These are phyloP conservation scores for Trichoderma gamsii DNA, from an alignment of 495 filamentous ascomycete species.

Conservation along the genomic window DNA sequence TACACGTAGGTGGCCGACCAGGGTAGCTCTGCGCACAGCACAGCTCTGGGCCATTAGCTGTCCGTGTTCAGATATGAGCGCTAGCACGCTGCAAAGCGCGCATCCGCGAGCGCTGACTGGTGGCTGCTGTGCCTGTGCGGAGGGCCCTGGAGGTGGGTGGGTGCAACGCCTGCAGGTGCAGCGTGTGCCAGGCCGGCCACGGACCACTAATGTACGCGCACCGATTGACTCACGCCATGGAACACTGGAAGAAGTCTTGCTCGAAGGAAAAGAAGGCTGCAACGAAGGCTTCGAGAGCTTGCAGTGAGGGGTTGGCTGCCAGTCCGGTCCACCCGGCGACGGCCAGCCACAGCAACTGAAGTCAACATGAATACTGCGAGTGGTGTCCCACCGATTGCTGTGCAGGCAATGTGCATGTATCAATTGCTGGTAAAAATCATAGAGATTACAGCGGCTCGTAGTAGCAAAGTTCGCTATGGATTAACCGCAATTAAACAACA, in stretches of 20 bases:
- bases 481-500: too few species aligned
- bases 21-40: background rate
- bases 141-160: background rate
- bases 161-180: constrained; percentile 2
- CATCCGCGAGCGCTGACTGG: constrained; percentile 3
- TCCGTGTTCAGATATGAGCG: background rate
- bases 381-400: too few species aligned
- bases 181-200: background rate
- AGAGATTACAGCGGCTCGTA: too few species aligned
- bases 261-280: constrained; percentile 11
- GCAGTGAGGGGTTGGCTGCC: constrained; percentile 2
- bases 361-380: too few species aligned
- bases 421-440: too few species aligned
- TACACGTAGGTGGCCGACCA: background rate
- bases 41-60: background rate
- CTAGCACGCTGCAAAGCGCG: background rate
- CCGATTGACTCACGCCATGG: constrained; percentile 4
- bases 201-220: constrained; percentile 8
- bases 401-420: too few species aligned
- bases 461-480: too few species aligned
- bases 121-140: background rate
- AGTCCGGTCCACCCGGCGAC: background rate
- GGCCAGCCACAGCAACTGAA: background rate
- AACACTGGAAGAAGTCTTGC: background rate
- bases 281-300: background rate